Evolutionary conservation across 306 rosid genomes (phyloP), one percentile per base, ranked within the genome.

Genomic region (Corylus americana): DNA sequence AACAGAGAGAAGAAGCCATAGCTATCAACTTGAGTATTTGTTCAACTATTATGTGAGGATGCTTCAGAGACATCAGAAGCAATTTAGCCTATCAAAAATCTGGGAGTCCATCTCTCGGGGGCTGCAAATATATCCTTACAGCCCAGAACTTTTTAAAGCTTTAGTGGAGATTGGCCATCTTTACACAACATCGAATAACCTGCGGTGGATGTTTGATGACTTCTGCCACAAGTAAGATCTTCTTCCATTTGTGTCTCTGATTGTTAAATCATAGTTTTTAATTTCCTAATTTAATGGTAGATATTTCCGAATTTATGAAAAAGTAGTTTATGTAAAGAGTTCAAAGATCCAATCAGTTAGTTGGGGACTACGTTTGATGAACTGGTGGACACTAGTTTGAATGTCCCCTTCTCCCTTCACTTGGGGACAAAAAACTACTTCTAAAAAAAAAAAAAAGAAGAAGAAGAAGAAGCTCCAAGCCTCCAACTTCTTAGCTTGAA

Each of bases 1-100:
- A 78, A 88, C 97, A 95, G 98, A 89, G 78, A 92, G 98, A 84
- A 89, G 90, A 85, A 90, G 93, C 77, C 91, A 68, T 16, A 91
- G 94, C 74, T 75, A 81, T 90, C 96, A 92, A 45, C 93, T 95
- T 75, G 98, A 95, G 80, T 74, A 74, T 85, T 80, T 95, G 90
- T 91, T 95, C 83, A 87, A 87, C 78, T 92, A 80, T 85, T 90
- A 88, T 85, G 87, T 88, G 88, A 90, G 80, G 90, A 89, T 95
- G 91, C 94, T 92, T 83, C 85, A 66, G 78, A 85, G 91, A 82
- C 91, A 92, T 84, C 89, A 81, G 72, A 86, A 70, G 70, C 87
- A 86, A 70, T 84, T 78, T 29, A 79, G 80, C 84, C 90, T 86
- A 72, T 70, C 86, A 55, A 95, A 92, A 79, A 90, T 92, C 75